Base-by-base conservation (phyloP, 1,284 basidiomycete species). In the Cutaneotrichosporon cavernicola region DNA sequence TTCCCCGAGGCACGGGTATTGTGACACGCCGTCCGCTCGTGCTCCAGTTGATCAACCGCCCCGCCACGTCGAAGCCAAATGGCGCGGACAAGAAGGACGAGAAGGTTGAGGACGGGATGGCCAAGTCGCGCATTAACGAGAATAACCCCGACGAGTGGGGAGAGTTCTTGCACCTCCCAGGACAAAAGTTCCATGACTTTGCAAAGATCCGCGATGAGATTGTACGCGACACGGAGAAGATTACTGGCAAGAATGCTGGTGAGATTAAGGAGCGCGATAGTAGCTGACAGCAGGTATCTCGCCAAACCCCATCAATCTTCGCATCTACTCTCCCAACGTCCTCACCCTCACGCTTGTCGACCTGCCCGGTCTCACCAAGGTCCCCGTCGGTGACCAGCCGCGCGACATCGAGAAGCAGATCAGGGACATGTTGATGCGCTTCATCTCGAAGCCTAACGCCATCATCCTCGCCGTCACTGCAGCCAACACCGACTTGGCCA, bases 401-500 rank as follows among this genome's bases (percentile, higher is more conserved):
- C 87, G 89, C 69, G 96, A 98, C 80, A 98, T 99, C 69, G 96
- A 99, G 84, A 92, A 91, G 78, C 96, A 98, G 81, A 99, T 99
- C 73, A 86, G 87, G 65, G 96, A 98, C 65, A 98, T 99, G 96
- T 84, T 98, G 62, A 81, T 92, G 79, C 96, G 96, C 81, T 98
- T 90, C 80, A 98, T 99, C 78, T 89, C 91, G 22, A 93, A 93
- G 80, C 91, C 96, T 56, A 86, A 86, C 73, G 85, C 85, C 32
- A 84, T 86, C 75, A 89, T 98, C 72, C 88, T 98, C 56, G 96
- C 96, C 38, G 96, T 98, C 69, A 97, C 96, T 0, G 91, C 90
- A 26, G 96, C 94, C 70, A 98, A 98, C 80, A 91, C 89, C 46
- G 96, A 99, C 84, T 84, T 99, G 85, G 96, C 96, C 64, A 99